phyloP scores from a whole-genome alignment of 2,329 filamentous ascomycete genomes.

The Cyphellophora europaea region DNA sequence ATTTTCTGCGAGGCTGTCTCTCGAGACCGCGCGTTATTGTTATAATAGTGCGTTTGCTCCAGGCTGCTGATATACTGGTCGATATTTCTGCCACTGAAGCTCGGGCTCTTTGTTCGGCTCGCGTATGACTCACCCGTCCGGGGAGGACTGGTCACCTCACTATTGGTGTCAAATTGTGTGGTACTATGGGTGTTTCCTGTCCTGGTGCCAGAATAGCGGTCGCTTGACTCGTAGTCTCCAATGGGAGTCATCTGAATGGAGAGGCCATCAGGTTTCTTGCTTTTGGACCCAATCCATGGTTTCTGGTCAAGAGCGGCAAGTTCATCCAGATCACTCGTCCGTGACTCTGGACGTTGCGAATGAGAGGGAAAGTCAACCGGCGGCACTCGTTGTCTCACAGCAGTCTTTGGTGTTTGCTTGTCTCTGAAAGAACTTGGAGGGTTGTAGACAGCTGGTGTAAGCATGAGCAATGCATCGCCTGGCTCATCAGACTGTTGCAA shows the following conservation, averaged over 20 bases:
- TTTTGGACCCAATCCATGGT: constrained; percentile 53
- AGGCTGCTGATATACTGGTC: constrained; percentile 83
- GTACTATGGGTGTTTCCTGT: constrained; percentile 17
- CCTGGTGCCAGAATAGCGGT: constrained; percentile 26
- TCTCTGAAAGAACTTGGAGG: constrained; percentile 23
- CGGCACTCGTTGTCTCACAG: constrained; percentile 57
- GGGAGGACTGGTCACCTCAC: constrained; percentile 22
- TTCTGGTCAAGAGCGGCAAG: constrained; percentile 44
- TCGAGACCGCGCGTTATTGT: constrained; percentile 40
- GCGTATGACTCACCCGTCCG: constrained; percentile 38
- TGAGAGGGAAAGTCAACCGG: constrained; percentile 38
- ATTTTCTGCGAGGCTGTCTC: constrained; percentile 25
- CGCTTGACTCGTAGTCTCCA: constrained; percentile 41
- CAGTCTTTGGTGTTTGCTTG: constrained; percentile 47
- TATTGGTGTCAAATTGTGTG: constrained; percentile 23
- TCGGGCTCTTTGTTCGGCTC: constrained; percentile 42
- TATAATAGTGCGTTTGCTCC: constrained; percentile 62
- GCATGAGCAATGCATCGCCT: constrained; percentile 28
- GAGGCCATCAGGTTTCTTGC: constrained; percentile 69
- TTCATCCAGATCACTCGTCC: constrained; percentile 39
- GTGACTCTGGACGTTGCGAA: constrained; percentile 4
- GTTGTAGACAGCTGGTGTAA: constrained; percentile 37
- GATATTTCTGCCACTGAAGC: constrained; percentile 55
- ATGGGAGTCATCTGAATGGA: constrained; percentile 51
- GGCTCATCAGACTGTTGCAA: constrained; percentile 23